Percentiles rank a stretch among this genome's conserved stretches.
phyloP scores from a whole-genome alignment of 352 stramenopile genomes.

The Globisporangium nagaii region DNA sequence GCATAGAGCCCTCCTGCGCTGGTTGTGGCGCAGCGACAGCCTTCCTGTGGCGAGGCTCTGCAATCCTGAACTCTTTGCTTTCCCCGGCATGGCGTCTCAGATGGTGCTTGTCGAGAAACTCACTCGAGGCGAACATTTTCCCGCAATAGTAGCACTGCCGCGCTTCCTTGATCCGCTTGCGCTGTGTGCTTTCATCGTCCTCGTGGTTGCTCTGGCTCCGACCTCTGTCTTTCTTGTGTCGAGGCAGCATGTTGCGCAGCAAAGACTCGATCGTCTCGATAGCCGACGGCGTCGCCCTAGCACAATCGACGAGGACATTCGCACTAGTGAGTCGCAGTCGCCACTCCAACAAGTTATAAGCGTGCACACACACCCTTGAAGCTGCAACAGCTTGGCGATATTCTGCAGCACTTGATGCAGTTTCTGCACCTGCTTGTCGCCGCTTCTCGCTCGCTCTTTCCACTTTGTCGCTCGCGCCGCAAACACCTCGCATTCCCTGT shows the following conservation, averaged over 20 bases:
- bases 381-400: conserved; percentile 65
- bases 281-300: conserved; percentile 45
- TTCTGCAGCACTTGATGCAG: conserved; percentile 73
- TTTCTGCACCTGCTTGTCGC: conserved; percentile 62
- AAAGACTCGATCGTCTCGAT: conserved; percentile 54
- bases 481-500: conserved; percentile 39
- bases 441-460: conserved; percentile 38
- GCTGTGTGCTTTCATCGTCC: background rate
- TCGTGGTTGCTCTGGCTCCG: conserved; percentile 3
- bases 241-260: conserved; percentile 37
- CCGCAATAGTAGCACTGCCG: conserved; percentile 54
- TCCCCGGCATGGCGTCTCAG: conserved; percentile 37
- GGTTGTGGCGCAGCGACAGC: background rate
- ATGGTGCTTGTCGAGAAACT: conserved; percentile 65
- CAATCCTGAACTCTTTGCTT: conserved; percentile 10
- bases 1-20: conserved; percentile 1
- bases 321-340: background rate
- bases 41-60: background rate
- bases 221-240: conserved; percentile 7
- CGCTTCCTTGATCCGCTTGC: conserved; percentile 31
- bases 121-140: conserved; percentile 59
- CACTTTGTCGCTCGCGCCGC: conserved; percentile 36
- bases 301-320: background rate
- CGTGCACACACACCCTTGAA: conserved; percentile 38
- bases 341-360: background rate